Evolutionary conservation across 495 filamentous ascomycete genomes (phyloP).

Genomic region (Xylaria sp.): DNA sequence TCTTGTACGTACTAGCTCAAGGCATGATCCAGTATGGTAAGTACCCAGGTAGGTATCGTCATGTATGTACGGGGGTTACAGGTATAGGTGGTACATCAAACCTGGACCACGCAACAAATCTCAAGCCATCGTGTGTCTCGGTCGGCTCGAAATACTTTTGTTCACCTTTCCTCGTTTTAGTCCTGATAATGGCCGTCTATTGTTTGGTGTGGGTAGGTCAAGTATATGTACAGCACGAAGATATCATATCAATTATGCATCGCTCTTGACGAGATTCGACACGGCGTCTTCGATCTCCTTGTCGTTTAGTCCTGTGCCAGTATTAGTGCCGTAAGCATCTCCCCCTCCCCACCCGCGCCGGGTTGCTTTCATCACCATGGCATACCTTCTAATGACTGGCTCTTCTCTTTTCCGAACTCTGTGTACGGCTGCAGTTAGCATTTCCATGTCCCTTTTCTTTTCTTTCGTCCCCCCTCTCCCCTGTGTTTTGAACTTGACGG

Average conservation of each 20-base stretch:
- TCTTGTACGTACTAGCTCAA: background rate
- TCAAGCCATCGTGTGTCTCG: background rate
- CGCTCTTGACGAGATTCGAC: slow-evolving; percentile 76
- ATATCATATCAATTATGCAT: slow-evolving; percentile 31
- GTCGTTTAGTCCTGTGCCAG: slow-evolving; percentile 74
- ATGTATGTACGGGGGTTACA: background rate
- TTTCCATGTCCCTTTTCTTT: background rate
- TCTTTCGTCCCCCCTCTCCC: background rate
- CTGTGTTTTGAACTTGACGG: too few species aligned
- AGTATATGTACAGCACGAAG: slow-evolving; percentile 18
- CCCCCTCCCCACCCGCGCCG: too few species aligned
- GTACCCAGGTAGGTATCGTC: background rate
- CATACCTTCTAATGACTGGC: slow-evolving; percentile 77
- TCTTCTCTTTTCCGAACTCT: slow-evolving; percentile 91
- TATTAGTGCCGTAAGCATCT: background rate
- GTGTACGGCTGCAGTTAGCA: slow-evolving; percentile 17
- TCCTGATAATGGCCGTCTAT: slow-evolving; percentile 22
- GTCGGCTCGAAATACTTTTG: slow-evolving; percentile 22
- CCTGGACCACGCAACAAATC: too few species aligned
- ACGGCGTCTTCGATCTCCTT: slow-evolving; percentile 92
- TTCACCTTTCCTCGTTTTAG: slow-evolving; percentile 25
- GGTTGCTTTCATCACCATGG: background rate
- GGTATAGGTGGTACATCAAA: too few species aligned
- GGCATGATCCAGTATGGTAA: background rate
- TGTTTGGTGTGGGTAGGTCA: background rate